Percentiles rank a stretch among this genome's conserved stretches.
Conservation (phyloP, 2,329 filamentous ascomycete genomes). For the Xylaria sp. region DNA sequence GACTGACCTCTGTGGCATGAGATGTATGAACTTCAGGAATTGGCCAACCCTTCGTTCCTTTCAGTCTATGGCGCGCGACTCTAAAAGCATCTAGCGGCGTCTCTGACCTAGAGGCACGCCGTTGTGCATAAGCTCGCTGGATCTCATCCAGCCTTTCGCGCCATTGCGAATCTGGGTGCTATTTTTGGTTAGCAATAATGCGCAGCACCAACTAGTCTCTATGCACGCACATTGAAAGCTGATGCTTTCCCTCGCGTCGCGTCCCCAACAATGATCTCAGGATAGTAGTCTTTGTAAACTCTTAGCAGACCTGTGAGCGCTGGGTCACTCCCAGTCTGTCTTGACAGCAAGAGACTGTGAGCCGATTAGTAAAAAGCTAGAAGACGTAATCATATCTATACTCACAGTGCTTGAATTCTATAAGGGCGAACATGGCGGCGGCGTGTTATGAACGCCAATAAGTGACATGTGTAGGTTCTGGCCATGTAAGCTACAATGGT, state of each 20-base stretch:
- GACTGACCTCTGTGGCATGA: constrained; percentile 68
- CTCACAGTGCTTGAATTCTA: constrained; percentile 76
- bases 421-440: constrained; percentile 84
- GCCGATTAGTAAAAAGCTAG: neutral
- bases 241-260: constrained; percentile 64
- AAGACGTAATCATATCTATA: neutral
- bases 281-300: constrained; percentile 91
- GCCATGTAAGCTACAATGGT: constrained; percentile 24
- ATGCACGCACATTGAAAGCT: constrained; percentile 60
- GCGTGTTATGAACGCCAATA: constrained; percentile 78
- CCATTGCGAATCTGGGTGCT: constrained; percentile 81
- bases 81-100: constrained; percentile 63
- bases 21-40: constrained; percentile 76
- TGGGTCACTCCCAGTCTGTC: constrained; percentile 73
- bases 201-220: neutral
- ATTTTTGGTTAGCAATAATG: constrained; percentile 39
- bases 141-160: constrained; percentile 69
- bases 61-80: constrained; percentile 60
- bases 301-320: constrained; percentile 74
- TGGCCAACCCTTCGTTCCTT: constrained; percentile 54
- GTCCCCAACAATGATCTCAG: constrained; percentile 82
- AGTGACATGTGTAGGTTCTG: constrained; percentile 70
- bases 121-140: constrained; percentile 62
- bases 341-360: constrained; percentile 60
- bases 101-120: constrained; percentile 49